Conservation (phyloP, 2,329 filamentous ascomycete genomes). For the Didymellaceae sp. region DNA sequence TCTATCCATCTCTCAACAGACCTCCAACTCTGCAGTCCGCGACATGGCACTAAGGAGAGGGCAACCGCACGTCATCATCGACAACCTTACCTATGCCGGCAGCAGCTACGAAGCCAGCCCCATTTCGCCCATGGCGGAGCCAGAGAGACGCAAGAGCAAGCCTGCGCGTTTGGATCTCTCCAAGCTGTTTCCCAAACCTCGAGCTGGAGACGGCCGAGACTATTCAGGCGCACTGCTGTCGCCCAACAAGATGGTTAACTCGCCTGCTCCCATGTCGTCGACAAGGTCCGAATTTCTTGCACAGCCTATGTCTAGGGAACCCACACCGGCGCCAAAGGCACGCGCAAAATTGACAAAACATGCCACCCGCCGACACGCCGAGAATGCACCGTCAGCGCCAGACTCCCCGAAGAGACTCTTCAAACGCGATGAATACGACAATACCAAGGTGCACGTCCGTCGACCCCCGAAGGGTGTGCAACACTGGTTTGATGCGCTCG, state of each 20-base stretch:
- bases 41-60: constrained; percentile 53
- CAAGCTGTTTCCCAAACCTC: constrained; percentile 51
- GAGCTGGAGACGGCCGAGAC: constrained; percentile 25
- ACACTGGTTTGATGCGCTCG: constrained; percentile 59
- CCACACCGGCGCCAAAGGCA: constrained; percentile 30
- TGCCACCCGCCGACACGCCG: constrained; percentile 26
- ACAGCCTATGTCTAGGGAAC: constrained; percentile 41
- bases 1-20: constrained; percentile 53
- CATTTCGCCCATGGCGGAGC: constrained; percentile 29
- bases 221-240: constrained; percentile 41
- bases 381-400: constrained; percentile 20
- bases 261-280: constrained; percentile 50
- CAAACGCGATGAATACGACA: constrained; percentile 52
- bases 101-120: constrained; percentile 25
- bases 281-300: constrained; percentile 47
- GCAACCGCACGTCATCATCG: constrained; percentile 33
- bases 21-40: constrained; percentile 52
- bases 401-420: constrained; percentile 36
- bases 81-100: constrained; percentile 17
- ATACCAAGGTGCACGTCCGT: constrained; percentile 55
- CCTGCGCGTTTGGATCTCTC: constrained; percentile 51
- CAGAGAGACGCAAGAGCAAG: constrained; percentile 42
- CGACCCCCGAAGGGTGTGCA: constrained; percentile 57
- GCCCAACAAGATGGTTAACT: constrained; percentile 49
- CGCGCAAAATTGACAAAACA: constrained; percentile 35